Evolutionary conservation across 805 yeast genomes (phyloP).

Genomic region (Zygotorulaspora danielsina): DNA sequence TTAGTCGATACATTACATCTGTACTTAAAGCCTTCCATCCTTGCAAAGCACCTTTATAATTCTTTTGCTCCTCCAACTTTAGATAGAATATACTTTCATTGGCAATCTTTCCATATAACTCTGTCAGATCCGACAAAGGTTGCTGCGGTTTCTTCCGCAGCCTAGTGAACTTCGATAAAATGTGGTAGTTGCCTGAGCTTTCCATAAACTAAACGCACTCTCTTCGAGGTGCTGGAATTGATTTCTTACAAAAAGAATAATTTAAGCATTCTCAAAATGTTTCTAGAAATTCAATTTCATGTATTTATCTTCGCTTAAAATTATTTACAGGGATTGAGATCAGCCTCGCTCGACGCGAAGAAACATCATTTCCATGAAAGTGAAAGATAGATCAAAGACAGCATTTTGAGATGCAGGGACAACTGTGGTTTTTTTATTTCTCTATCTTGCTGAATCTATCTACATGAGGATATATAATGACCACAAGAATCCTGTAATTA

Average conservation of each 20-base stretch:
- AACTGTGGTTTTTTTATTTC: not conserved
- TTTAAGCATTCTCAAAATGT: not conserved
- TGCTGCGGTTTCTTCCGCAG: constrained; percentile 56
- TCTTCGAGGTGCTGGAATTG: not conserved
- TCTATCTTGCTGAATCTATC: not conserved
- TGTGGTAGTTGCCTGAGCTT: constrained; percentile 11
- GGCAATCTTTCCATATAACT: constrained; percentile 59
- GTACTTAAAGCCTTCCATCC: constrained; percentile 77
- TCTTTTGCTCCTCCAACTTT: constrained; percentile 52
- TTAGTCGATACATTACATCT: constrained; percentile 52
- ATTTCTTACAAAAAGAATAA: not conserved
- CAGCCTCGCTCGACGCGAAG: constrained; percentile 2
- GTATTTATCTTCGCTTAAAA: constrained; percentile 1
- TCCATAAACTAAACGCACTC: constrained; percentile 8
- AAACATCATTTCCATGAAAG: not conserved
- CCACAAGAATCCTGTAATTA: constrained; percentile 40
- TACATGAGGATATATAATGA: constrained; percentile 28
- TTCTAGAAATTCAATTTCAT: not conserved
- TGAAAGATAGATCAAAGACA: not conserved
- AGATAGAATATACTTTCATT: constrained; percentile 54
- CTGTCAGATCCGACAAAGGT: constrained; percentile 55
- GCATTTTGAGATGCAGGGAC: not conserved
- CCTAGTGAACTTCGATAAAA: constrained; percentile 20
- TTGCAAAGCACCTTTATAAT: constrained; percentile 51
- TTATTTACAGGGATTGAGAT: not conserved